Evolutionary conservation across 1,284 basidiomycete species (phyloP), one percentile per base, ranked within the genome.

Genomic region (Cryptococcus amylolentus): DNA sequence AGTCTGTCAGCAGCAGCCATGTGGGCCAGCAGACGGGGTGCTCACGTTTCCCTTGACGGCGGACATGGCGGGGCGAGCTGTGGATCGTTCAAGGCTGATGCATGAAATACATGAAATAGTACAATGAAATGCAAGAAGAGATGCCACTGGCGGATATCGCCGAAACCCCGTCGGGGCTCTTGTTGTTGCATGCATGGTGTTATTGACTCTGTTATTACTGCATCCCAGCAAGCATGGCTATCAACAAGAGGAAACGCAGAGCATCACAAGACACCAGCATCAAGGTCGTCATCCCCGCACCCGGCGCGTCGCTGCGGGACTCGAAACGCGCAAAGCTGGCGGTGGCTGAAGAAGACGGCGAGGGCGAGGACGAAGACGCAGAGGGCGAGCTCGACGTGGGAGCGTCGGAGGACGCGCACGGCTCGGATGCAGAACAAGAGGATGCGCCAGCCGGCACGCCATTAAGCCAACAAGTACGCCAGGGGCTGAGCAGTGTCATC

Each of bases 401-500:
- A 23, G 51, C 14, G 0, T 27, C 40, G 13, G 54, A 51, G 1
- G 57, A 56, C 43, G 43, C 39, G 41, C n/a, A 20, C n/a, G 44
- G 13, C 14, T 42, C 28, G 9, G 54, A 37, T 23, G 43, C 52
- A 27, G 26, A 31, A 14, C 42, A 39, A 28, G 28, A 52, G 31
- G 13, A 57, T 47, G n/a, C 39, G 4, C 20, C 28, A 20, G 54
- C 52, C 10, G 56, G 58, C 43, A 43, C 62, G 8, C 28, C 61
- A 18, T 51, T 73, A 38, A 58, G 56, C 5, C 49, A 48, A 38
- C 59, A 71, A 4, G 58, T 68, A 10, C 61, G 71, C 41, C 70
- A 65, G n/a, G 68, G 66, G n/a, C 51, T 75, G 40, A 62, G 63
- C 1, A 38, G 62, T 8, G 61, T 73, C 44, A 66, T 75, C 12